Evolutionary conservation across 495 filamentous ascomycete species (phyloP).

Genomic region (Hypoxylon fragiforme): DNA sequence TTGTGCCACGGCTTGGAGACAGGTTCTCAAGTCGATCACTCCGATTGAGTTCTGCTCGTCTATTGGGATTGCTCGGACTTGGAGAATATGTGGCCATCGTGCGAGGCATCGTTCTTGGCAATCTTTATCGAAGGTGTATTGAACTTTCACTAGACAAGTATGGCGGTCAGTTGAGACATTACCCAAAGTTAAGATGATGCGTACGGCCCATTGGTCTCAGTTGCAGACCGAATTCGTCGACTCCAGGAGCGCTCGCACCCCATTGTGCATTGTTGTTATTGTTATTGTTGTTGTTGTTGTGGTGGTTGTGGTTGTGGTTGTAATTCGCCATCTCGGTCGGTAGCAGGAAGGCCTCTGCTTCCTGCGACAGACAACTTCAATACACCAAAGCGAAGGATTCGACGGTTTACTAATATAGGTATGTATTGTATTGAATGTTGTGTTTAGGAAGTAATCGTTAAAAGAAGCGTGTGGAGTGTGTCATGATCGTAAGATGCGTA

Average conservation of each 20-base stretch:
- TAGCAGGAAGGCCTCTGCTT: slow-evolving; percentile 4
- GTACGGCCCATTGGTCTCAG: slow-evolving; percentile 57
- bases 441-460: neutral
- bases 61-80: slow-evolving; percentile 76
- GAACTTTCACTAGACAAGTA: slow-evolving; percentile 77
- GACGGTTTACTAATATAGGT: neutral
- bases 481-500: slow-evolving; percentile 14
- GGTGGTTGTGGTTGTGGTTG: slow-evolving; percentile 10
- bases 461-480: slow-evolving; percentile 10
- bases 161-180: slow-evolving; percentile 26
- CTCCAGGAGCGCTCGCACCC: slow-evolving; percentile 58
- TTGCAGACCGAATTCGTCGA: slow-evolving; percentile 49
- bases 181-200: slow-evolving; percentile 5
- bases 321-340: slow-evolving; percentile 29
- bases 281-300: slow-evolving; percentile 3
- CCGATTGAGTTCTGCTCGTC: slow-evolving; percentile 77
- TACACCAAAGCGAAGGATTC: neutral
- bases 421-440: neutral
- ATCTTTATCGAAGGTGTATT: slow-evolving; percentile 93
- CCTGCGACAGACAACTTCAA: neutral
- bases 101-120: slow-evolving; percentile 90
- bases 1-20: slow-evolving; percentile 78
- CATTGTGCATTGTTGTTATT: slow-evolving; percentile 17
- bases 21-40: slow-evolving; percentile 86
- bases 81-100: slow-evolving; percentile 78